Evolutionary conservation across 345 rosid genomes (phyloP).

Genomic region (Erodium maritimum): DNA sequence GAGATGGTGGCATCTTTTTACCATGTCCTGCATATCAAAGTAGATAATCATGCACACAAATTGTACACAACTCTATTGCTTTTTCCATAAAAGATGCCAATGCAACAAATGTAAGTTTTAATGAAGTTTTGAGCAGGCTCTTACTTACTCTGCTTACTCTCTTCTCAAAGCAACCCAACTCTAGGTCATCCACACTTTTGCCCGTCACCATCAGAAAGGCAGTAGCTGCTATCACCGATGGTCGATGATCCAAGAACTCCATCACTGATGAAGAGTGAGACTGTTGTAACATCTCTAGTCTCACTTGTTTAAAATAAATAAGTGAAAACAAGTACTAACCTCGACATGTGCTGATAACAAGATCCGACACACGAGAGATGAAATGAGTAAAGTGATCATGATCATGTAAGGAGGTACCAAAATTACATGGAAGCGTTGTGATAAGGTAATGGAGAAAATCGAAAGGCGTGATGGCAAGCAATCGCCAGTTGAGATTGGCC

Average conservation of each 20-base stretch:
- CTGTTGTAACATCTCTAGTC: not conserved
- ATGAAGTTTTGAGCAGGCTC: not conserved
- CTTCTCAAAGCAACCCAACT: slow-evolving; percentile 15
- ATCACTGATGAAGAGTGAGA: slow-evolving; percentile 11
- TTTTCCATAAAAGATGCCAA: not conserved
- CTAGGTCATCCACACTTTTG: slow-evolving; percentile 9
- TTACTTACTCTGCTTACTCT: slow-evolving; percentile 17
- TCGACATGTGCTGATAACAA: slow-evolving; percentile 14
- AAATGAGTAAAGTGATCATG: slow-evolving; percentile 1
- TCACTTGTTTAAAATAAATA: not conserved
- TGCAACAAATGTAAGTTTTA: not conserved
- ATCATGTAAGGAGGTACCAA: slow-evolving; percentile 1
- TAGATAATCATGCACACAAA: not conserved
- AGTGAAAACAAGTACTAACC: slow-evolving; percentile 12
- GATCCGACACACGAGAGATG: slow-evolving; percentile 7
- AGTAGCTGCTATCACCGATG: slow-evolving; percentile 27
- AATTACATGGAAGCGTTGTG: slow-evolving; percentile 11
- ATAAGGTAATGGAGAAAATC: slow-evolving; percentile 20
- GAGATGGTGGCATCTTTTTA: slow-evolving; percentile 16
- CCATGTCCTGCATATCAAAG: slow-evolving; percentile 19
- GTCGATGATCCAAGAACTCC: slow-evolving; percentile 22
- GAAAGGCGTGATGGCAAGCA: slow-evolving; percentile 24
- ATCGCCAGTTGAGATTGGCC: slow-evolving; percentile 24
- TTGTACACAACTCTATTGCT: not conserved
- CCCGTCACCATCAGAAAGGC: slow-evolving; percentile 16